These are phyloP conservation scores for Plasmodium cynomolgi DNA, from an alignment of 169 alveolate genomes.

Conservation along the genomic window DNA sequence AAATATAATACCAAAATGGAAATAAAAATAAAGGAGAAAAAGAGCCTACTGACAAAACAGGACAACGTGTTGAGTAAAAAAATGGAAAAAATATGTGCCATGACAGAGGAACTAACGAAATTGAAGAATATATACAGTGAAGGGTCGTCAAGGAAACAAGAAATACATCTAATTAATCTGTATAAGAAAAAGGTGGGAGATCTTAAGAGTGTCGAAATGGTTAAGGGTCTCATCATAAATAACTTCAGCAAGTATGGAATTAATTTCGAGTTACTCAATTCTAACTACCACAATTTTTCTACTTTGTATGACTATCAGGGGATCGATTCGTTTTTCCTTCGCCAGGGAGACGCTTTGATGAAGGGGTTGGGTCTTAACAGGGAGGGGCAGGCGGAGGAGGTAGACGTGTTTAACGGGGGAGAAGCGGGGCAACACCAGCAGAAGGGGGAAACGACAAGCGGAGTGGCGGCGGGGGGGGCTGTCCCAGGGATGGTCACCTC, in stretches of 20 bases:
- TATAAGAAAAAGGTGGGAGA: conserved; percentile 26
- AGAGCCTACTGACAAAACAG: conserved; percentile 27
- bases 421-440: background rate
- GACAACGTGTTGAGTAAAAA: conserved; percentile 7
- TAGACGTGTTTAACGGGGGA: background rate
- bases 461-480: background rate
- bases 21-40: conserved; percentile 28
- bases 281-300: conserved; percentile 27
- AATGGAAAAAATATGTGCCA: background rate
- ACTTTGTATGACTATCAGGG: conserved; percentile 26
- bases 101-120: conserved; percentile 1
- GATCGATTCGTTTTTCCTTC: background rate
- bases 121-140: conserved; percentile 25
- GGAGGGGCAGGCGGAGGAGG: no score
- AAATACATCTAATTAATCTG: conserved; percentile 1
- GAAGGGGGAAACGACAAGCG: background rate
- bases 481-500: no score
- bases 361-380: background rate
- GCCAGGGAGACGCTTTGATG: background rate
- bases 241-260: conserved; percentile 45
- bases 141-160: conserved; percentile 43
- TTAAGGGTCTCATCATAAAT: conserved; percentile 17
- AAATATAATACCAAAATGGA: conserved; percentile 37
- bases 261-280: conserved; percentile 45
- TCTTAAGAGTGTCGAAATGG: conserved; percentile 17